Conservation (phyloP, 768 basidiomycete species). For the Dioszegia aurantiaca region DNA sequence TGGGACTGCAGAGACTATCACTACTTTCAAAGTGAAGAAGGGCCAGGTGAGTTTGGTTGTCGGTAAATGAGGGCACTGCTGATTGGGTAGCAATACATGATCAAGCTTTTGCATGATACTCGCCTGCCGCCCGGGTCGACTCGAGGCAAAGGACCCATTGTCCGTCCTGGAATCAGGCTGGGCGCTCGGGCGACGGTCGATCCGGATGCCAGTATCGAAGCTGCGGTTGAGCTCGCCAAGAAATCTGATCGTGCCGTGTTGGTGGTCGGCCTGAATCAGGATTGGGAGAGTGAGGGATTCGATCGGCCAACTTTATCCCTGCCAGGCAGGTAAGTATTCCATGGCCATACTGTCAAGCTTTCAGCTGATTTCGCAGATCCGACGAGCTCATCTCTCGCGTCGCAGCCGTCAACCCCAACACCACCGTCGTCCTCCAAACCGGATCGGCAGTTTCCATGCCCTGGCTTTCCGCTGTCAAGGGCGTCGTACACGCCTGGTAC, state of each 20-base stretch:
- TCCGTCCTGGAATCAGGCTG: constrained; percentile 57
- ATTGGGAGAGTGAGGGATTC: constrained; percentile 56
- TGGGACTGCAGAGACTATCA: constrained; percentile 9
- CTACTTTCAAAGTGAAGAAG: constrained; percentile 8
- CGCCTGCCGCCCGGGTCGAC: constrained; percentile 10
- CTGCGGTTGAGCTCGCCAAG: constrained; percentile 60
- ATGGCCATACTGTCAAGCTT: constrained; percentile 57
- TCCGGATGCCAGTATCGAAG: constrained; percentile 58
- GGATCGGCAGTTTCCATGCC: constrained; percentile 63
- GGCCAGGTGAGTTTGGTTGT: constrained; percentile 9
- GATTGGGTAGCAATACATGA: background rate
- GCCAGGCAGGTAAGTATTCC: constrained; percentile 58
- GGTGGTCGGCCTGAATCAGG: constrained; percentile 14
- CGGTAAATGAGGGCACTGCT: background rate
- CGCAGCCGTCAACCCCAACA: constrained; percentile 26
- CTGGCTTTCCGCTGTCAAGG: constrained; percentile 60
- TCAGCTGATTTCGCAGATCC: constrained; percentile 14
- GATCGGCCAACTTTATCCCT: constrained; percentile 67
- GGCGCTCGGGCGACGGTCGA: constrained; percentile 67
- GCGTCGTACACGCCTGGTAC: constrained; percentile 58
- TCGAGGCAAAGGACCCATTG: constrained; percentile 14
- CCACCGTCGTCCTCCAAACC: constrained; percentile 18
- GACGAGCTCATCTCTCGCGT: constrained; percentile 32
- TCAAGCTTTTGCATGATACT: background rate
- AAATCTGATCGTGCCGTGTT: constrained; percentile 54